phyloP scores from a whole-genome alignment of 148 eudicot genomes.

The Nepenthes gracilis region DNA sequence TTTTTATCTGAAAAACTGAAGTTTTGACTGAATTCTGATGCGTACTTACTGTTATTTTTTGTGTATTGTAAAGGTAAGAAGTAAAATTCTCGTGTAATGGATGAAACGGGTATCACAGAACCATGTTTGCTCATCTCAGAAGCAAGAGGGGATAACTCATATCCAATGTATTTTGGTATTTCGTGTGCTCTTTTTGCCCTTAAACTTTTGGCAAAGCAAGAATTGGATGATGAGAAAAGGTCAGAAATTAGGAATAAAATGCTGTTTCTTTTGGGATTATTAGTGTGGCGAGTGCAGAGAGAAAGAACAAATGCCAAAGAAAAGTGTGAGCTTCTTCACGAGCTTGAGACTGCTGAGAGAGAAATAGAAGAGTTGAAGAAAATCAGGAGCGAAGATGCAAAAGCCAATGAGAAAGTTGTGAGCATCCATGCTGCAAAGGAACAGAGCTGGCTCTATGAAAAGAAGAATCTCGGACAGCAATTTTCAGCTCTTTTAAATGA shows the following conservation, averaged over 20 bases:
- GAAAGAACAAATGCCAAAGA: conserved; percentile 14
- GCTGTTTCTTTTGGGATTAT: conserved; percentile 60
- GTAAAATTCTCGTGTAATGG: conserved; percentile 36
- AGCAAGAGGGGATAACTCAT: conserved; percentile 38
- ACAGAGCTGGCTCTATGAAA: conserved; percentile 73
- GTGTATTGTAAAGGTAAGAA: conserved; percentile 2
- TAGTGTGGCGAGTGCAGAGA: conserved; percentile 46
- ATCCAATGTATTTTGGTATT: conserved; percentile 63
- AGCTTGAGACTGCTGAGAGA: conserved; percentile 37
- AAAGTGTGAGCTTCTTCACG: conserved; percentile 29
- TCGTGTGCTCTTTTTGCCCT: conserved; percentile 68
- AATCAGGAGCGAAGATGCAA: conserved; percentile 69
- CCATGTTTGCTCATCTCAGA: conserved; percentile 22
- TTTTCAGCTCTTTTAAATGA: conserved; percentile 54
- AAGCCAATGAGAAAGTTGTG: conserved; percentile 87
- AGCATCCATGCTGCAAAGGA: conserved; percentile 71
- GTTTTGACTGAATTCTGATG: neutral
- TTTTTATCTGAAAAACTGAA: neutral
- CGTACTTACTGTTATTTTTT: neutral
- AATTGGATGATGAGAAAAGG: conserved; percentile 26
- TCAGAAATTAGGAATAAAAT: conserved; percentile 37
- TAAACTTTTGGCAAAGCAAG: conserved; percentile 24
- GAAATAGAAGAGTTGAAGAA: conserved; percentile 49
- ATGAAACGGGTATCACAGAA: conserved; percentile 26
- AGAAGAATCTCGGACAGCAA: conserved; percentile 52